Conservation (phyloP, 208 protist species). For the Wallacemonas sp. region DNA sequence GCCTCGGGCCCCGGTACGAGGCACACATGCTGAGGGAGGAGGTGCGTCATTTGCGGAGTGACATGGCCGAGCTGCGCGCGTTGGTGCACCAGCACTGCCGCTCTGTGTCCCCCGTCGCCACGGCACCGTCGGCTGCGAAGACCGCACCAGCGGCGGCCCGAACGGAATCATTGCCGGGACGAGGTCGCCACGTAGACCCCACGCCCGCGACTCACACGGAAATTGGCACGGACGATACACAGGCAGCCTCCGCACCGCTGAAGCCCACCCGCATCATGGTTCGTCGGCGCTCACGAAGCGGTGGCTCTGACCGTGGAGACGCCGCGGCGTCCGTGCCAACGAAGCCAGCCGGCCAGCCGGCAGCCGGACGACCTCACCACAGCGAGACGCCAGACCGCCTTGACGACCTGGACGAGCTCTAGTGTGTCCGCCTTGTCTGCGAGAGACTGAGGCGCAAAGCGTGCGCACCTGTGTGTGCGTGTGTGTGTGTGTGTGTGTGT, state of each 20-base stretch:
- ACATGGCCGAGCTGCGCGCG: conserved; percentile 27
- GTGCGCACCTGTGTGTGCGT: not conserved
- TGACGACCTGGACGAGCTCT: conserved; percentile 1
- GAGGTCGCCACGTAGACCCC: not conserved
- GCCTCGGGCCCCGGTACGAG: conserved; percentile 16
- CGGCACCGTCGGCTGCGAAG: not conserved
- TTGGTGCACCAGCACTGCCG: conserved; percentile 24
- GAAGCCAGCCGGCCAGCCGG: not conserved
- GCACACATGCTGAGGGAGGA: conserved; percentile 17
- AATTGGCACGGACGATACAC: not conserved
- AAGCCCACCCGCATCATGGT: conserved; percentile 5
- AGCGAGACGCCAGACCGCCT: conserved; percentile 2
- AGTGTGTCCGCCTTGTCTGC: too few relatives aligned
- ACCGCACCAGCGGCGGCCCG: not conserved
- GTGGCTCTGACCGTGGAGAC: not conserved
- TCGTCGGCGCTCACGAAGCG: not conserved
- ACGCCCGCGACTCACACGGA: not conserved
- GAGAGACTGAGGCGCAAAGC: too few relatives aligned
- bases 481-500: not conserved
- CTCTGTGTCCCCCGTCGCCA: not conserved
- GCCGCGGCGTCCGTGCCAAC: not conserved
- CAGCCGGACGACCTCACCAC: not conserved
- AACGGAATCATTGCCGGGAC: too few relatives aligned
- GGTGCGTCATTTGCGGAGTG: conserved; percentile 19
- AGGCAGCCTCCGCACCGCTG: not conserved